Evolutionary conservation across 2,329 filamentous ascomycete genomes (phyloP), one percentile per base, ranked within the genome.

Genomic region (Waltergamsia citrina): DNA sequence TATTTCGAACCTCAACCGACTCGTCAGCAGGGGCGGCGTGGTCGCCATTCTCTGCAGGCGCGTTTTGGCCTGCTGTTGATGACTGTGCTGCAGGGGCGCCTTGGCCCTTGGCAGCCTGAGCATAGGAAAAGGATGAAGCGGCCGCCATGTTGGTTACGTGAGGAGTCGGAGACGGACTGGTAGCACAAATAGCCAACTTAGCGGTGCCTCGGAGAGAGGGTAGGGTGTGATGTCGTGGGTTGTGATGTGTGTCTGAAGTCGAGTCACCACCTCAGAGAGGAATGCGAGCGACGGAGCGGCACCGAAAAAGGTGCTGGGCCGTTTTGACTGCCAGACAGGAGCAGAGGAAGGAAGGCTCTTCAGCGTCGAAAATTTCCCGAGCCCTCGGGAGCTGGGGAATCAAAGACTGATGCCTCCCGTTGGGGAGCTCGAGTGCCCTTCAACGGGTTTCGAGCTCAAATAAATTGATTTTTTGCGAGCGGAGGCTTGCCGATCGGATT

Each of bases 21-120:
- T 57, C 36, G 31, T 44, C 45, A 16, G 32, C 21, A 17, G 39
- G 34, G 36, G 46, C 29, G 18, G 42, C 32, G 34, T 43, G 37
- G 25, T 44, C 44, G 36, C 51, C 44, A 35, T 9, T 21, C 29
- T 31, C 15, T 8, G 27, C 7, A 20, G 29, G 29, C 19, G 18
- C 22, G 11, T 11, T n/a, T 14, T 26, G 16, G 11, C 22, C 33
- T 12, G 18, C 15, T 6, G 63, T 58, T 33, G 65, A 55, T 33
- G 63, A 51, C 36, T 60, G 49, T 36, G 63, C 51, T 34, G 68
- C 52, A 36, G 36, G 11, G 12, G 21, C 28, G 27, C 73, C 63
- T 49, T 81, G 74, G 51, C 88, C 86, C 60, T 92, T 92, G 39
- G 90, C 90, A 53, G 90, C 90, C 71, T 94, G 87, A 50, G 90